Evolutionary conservation across 176 grass and related monocot genomes (phyloP), one percentile per base, ranked within the genome.

Genomic region (Dactylis glomerata): DNA sequence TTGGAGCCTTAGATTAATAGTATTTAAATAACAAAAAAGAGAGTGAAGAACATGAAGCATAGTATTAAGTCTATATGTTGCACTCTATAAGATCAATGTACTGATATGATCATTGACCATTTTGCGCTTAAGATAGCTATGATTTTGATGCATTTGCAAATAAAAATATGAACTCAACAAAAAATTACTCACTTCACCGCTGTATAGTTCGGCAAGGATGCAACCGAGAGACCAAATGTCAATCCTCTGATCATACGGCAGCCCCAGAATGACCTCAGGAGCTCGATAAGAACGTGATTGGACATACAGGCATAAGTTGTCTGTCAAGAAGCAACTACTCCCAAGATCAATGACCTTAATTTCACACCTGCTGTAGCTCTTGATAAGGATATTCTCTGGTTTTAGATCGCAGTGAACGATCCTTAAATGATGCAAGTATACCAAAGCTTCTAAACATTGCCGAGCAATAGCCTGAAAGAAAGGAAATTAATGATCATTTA

Each of bases 191-290:
- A 95, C 93, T 40, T 98, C 91, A 87, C 88, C 89, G 78, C 91
- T 99, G 73, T 86, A 95, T 24, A 96, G 79, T 86, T 99, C 96
- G 67, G 89, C 88, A 50, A 96, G 92, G 78, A 99, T 99, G 88
- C 93, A 99, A 87, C 96, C 96, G 55, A 99, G 91, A 69, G 96
- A 99, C 93, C 96, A 99, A 74, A 99, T 88, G 81, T 99, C 96
- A 76, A 99, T 94, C 75, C 90, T 99, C 81, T 92, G 89, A 96
- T 99, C 93, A 87, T 94, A 99, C 17, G 96, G 88, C 46, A 95
- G 87, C 27, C 96, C 96, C 51, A 99, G 83, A 87, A 99, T 96
- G 83, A 94, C 93, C 90, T 99, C 96, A 66, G 93, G 96, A 86
- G 96, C 91, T 64, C 93, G 90, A 89, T 99, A 99, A n/a, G 96